Conservation (phyloP, 1,284 basidiomycete species). For the Trichosporon sp. region DNA sequence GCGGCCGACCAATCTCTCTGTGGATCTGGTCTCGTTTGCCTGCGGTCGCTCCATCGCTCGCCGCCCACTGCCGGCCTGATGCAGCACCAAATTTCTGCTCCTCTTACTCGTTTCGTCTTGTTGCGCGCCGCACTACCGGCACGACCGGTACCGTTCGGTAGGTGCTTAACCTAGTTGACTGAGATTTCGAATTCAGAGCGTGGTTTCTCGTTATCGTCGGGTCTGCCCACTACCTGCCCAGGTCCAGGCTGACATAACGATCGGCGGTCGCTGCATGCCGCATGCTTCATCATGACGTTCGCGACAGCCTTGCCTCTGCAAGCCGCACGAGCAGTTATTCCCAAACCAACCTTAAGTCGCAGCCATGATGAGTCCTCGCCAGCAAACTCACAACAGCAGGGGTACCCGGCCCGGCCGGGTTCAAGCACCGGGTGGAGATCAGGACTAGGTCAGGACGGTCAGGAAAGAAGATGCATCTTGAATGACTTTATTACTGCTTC, state of each 20-base stretch:
- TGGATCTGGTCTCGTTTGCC: not conserved
- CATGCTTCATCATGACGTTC: not conserved
- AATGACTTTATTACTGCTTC: not conserved
- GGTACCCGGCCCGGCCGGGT: not conserved
- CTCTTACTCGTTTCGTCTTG: not conserved
- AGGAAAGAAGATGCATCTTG: not conserved
- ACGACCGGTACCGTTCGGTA: not conserved
- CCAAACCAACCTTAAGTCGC: not conserved
- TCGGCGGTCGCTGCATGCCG: not conserved
- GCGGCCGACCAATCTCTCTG: not conserved
- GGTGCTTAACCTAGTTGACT: not conserved
- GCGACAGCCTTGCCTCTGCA: too few relatives aligned
- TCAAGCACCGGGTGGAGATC: not conserved
- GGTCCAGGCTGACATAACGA: not conserved
- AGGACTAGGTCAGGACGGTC: not conserved
- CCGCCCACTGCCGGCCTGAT: not conserved
- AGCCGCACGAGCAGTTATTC: not conserved
- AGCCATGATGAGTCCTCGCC: not conserved
- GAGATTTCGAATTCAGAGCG: not conserved
- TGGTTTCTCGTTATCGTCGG: not conserved
- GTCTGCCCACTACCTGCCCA: not conserved
- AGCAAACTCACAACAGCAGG: not conserved
- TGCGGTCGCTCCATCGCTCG: not conserved
- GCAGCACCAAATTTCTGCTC: too few relatives aligned
- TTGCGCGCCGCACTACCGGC: not conserved